phyloP scores from a whole-genome alignment of 306 rosid species.

The Ceratonia siliqua region DNA sequence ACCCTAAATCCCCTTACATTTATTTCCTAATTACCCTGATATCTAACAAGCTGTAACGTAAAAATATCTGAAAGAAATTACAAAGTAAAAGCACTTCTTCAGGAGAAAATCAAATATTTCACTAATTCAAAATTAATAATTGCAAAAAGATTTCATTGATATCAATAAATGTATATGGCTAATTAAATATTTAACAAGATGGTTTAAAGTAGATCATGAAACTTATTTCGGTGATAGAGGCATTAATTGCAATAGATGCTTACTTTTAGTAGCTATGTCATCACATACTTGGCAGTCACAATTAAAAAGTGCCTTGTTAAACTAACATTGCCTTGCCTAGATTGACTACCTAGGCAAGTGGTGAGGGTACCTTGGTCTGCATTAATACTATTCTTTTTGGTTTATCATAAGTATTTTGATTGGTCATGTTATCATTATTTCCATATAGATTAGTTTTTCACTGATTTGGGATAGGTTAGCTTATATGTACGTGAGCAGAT shows the following conservation, averaged over 20 bases:
- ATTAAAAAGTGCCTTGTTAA: background rate
- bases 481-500: background rate
- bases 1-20: too few relatives aligned
- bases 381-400: background rate
- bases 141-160: background rate
- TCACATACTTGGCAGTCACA: slow-evolving; percentile 9
- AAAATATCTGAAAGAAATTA: slow-evolving; percentile 8
- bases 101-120: background rate
- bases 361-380: slow-evolving; percentile 20
- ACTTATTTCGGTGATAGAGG: background rate
- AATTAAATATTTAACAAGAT: background rate
- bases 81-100: slow-evolving; percentile 7
- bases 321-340: slow-evolving; percentile 14
- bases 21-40: too few relatives aligned
- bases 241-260: slow-evolving; percentile 1
- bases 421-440: slow-evolving; percentile 22
- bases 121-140: slow-evolving; percentile 7
- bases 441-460: slow-evolving; percentile 21
- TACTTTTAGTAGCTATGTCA: slow-evolving; percentile 4
- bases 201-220: background rate
- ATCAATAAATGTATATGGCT: background rate
- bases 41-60: too few relatives aligned
- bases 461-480: slow-evolving; percentile 28
- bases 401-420: slow-evolving; percentile 33
- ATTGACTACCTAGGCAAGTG: slow-evolving; percentile 8